Percentiles rank a stretch among this genome's conserved stretches.
Conservation (phyloP, 2,329 filamentous ascomycete genomes). For the Diaporthe velutina region DNA sequence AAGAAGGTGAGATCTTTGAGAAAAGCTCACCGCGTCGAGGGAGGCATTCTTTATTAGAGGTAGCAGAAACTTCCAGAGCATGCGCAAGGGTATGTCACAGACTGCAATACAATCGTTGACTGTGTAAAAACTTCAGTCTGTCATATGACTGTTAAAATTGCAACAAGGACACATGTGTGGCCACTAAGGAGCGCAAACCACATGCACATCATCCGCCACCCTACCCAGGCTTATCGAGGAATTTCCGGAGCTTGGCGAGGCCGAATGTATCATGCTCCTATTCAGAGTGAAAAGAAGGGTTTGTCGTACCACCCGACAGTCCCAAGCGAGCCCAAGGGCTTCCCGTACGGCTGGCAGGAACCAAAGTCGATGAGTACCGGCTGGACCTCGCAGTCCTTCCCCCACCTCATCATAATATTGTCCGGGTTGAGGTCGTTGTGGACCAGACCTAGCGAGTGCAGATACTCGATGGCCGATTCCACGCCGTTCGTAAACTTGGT, state of each 20-base stretch:
- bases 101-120: not conserved
- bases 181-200: not conserved
- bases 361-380: conserved; percentile 26
- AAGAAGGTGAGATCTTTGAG: not conserved
- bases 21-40: not conserved
- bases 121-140: not conserved
- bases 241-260: not conserved
- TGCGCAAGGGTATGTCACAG: not conserved
- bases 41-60: not conserved
- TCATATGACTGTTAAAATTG: not conserved
- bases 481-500: conserved; percentile 7
- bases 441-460: conserved; percentile 8
- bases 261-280: not conserved
- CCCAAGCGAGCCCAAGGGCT: not conserved
- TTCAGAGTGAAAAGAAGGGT: not conserved
- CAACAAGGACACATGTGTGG: not conserved
- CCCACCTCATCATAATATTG: conserved; percentile 21
- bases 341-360: conserved; percentile 1
- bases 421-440: conserved; percentile 31
- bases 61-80: not conserved
- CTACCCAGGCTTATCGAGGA: not conserved
- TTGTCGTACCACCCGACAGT: conserved; percentile 28
- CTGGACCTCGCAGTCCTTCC: not conserved
- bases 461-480: conserved; percentile 23
- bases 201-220: not conserved